Evolutionary conservation across 306 rosid species (phyloP).

Genomic region (Cucurbita moschata): DNA sequence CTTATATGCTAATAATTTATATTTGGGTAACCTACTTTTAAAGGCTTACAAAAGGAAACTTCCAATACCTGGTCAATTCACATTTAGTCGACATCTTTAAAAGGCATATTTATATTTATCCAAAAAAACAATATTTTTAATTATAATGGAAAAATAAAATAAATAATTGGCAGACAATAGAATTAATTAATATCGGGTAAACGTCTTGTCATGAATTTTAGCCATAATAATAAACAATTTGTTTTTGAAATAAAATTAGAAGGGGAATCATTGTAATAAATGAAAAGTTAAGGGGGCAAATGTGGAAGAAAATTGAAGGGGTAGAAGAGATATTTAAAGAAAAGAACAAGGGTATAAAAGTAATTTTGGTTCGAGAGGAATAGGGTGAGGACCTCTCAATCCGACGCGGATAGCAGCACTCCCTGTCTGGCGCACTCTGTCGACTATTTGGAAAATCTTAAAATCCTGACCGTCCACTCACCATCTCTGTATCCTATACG

Average conservation of each 20-base stretch:
- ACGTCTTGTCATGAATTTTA: not conserved
- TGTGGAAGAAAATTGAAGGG: not conserved
- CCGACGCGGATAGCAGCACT: constrained; percentile 9
- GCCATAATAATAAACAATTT: not conserved
- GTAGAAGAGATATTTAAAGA: not conserved
- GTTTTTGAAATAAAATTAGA: not conserved
- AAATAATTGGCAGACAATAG: not conserved
- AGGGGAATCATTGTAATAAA: not conserved
- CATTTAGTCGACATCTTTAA: not conserved
- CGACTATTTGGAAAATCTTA: not conserved
- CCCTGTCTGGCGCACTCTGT: constrained; percentile 7
- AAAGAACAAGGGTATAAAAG: not conserved
- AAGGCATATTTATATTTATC: not conserved
- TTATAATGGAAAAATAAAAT: not conserved
- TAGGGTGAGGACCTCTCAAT: not conserved
- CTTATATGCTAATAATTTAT: not conserved
- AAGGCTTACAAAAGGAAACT: too few relatives aligned
- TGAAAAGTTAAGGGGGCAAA: not conserved
- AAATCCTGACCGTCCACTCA: constrained; percentile 4
- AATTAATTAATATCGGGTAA: not conserved
- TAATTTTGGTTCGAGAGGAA: not conserved
- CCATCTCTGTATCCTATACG: not conserved
- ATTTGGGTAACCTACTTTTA: too few relatives aligned
- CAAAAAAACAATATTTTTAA: not conserved
- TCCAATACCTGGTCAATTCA: too few relatives aligned